phyloP scores from a whole-genome alignment of 176 grass and related monocot species.

The Eragrostis nindensis region DNA sequence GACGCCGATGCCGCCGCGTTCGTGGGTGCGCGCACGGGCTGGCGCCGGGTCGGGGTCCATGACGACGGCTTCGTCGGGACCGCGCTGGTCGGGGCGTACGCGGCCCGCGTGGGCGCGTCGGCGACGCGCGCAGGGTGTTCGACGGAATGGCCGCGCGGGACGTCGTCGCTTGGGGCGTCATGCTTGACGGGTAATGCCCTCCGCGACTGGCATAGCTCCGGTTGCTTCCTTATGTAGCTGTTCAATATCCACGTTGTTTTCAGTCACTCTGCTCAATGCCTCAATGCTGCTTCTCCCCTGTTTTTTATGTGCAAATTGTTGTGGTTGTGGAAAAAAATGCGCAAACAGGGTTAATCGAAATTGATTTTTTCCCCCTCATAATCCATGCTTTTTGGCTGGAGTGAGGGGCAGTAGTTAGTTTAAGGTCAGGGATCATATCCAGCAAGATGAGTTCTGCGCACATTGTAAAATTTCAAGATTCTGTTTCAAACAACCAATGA shows the following conservation, averaged over 20 bases:
- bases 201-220: background rate
- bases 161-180: slow-evolving; percentile 78
- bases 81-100: slow-evolving; percentile 56
- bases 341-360: background rate
- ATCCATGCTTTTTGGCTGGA: background rate
- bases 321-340: background rate
- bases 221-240: background rate
- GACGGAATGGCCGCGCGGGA: slow-evolving; percentile 65
- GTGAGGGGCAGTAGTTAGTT: background rate
- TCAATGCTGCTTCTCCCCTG: background rate
- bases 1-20: background rate
- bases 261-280: background rate
- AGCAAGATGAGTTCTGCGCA: background rate
- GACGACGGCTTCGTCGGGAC: slow-evolving; percentile 72
- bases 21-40: slow-evolving; percentile 48
- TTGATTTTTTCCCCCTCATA: background rate
- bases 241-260: background rate
- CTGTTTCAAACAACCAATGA: background rate
- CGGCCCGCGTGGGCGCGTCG: background rate
- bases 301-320: background rate
- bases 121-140: slow-evolving; percentile 61
- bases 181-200: slow-evolving; percentile 67
- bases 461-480: background rate
- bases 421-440: background rate
- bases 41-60: slow-evolving; percentile 46